phyloP scores from a whole-genome alignment of 805 yeast genomes.

The Candida anglica region DNA sequence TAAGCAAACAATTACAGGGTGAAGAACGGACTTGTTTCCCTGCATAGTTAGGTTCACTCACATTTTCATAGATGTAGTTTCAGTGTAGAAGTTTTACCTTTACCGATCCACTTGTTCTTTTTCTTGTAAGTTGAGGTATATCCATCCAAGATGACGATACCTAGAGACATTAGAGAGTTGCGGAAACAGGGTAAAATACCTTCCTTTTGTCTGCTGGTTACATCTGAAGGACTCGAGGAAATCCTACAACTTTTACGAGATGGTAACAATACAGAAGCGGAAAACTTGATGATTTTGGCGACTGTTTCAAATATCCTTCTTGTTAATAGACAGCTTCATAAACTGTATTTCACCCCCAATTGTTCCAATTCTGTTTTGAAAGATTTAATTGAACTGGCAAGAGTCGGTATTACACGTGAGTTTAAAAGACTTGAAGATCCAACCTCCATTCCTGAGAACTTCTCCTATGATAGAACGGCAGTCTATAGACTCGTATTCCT shows the following conservation, averaged over 20 bases:
- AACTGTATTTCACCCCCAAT: constrained; percentile 13
- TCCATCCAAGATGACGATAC: no score
- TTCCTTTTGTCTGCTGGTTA: constrained; percentile 10
- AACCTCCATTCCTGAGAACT: no score
- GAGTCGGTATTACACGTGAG: constrained; percentile 2
- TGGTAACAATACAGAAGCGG: constrained; percentile 1
- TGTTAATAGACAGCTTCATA: constrained; percentile 18
- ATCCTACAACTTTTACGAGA: constrained; percentile 6
- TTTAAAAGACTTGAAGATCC: constrained; percentile 10
- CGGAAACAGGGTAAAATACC: constrained; percentile 12
- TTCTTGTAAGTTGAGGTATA: no score
- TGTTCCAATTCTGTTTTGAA: constrained; percentile 11
- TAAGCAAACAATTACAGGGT: no score
- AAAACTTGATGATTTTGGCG: constrained; percentile 14
- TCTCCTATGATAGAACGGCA: no score
- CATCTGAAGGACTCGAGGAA: constrained; percentile 7
- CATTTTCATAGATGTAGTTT: no score
- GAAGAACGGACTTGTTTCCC: no score
- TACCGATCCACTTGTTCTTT: no score
- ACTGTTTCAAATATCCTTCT: constrained; percentile 22
- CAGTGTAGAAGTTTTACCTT: no score
- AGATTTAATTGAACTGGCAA: constrained; percentile 2
- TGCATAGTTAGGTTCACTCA: no score
- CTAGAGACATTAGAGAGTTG: constrained; percentile 8
- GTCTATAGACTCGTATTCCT: constrained; percentile 20